Evolutionary conservation across 176 grass and related monocot species (phyloP).

Genomic region (Paspalum vaginatum): DNA sequence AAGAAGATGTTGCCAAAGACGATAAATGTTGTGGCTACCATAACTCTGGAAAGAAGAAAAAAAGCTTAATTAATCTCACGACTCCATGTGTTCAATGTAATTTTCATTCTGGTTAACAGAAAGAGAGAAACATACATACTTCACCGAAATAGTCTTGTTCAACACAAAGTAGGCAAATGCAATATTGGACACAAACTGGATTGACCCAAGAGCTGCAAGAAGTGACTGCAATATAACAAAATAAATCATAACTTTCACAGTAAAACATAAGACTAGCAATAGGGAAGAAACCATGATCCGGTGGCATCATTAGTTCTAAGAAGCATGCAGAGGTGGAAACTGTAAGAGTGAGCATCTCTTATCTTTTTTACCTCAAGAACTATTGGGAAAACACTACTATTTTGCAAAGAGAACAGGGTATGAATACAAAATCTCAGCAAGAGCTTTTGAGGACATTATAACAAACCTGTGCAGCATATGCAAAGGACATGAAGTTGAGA

Average conservation of each 20-base stretch:
- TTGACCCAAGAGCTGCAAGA: slow-evolving; percentile 97
- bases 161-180: slow-evolving; percentile 97
- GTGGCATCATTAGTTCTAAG: slow-evolving; percentile 7
- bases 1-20: slow-evolving; percentile 95
- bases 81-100: slow-evolving; percentile 8
- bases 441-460: slow-evolving; percentile 28
- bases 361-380: background rate
- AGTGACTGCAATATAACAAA: slow-evolving; percentile 81
- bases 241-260: slow-evolving; percentile 37
- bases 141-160: slow-evolving; percentile 86
- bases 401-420: background rate
- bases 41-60: slow-evolving; percentile 70
- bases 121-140: slow-evolving; percentile 69
- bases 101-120: slow-evolving; percentile 27
- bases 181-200: slow-evolving; percentile 98
- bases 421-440: background rate
- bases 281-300: slow-evolving; percentile 5
- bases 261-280: background rate
- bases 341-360: background rate
- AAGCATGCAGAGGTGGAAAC: slow-evolving; percentile 1
- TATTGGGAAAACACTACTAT: slow-evolving; percentile 8
- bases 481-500: slow-evolving; percentile 98
- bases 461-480: slow-evolving; percentile 90
- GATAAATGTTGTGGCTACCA: slow-evolving; percentile 93
- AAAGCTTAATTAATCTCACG: slow-evolving; percentile 40